Conservation (phyloP, 345 rosid genomes). For the Murraya koenigii region DNA sequence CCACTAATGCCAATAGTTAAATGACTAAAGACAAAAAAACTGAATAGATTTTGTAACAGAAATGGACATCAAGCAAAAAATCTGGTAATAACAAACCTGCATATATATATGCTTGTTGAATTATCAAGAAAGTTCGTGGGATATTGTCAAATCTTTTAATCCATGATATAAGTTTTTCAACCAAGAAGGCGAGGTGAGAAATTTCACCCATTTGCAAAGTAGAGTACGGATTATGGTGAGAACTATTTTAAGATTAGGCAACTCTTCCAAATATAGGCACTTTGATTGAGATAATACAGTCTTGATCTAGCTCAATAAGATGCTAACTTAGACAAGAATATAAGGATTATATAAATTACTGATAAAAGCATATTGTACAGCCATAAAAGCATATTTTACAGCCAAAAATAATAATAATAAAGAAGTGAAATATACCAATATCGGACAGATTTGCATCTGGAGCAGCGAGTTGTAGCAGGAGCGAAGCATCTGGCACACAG, state of each 20-base stretch:
- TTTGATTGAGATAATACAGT: background rate
- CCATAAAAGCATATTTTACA: background rate
- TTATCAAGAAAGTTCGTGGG: background rate
- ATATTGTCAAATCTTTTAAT: background rate
- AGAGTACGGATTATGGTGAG: background rate
- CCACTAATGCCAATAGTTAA: background rate
- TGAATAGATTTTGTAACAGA: background rate
- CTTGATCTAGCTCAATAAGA: background rate
- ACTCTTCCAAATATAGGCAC: background rate
- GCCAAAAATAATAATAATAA: background rate
- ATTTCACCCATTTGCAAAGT: background rate
- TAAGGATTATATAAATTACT: background rate
- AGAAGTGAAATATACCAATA: slow-evolving; percentile 55
- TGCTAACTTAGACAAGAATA: background rate
- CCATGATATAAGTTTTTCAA: background rate
- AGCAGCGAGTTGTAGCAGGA: slow-evolving; percentile 83
- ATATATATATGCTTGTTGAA: background rate
- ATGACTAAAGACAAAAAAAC: background rate
- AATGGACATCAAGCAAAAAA: background rate
- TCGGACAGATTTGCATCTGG: slow-evolving; percentile 81
- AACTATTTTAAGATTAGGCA: background rate
- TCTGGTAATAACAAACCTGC: background rate
- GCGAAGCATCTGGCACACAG: slow-evolving; percentile 68
- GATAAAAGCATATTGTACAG: background rate
- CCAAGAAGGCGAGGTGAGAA: background rate